Evolutionary conservation across 768 basidiomycete genomes (phyloP).

Genomic region (Xanthoconium stramineum): DNA sequence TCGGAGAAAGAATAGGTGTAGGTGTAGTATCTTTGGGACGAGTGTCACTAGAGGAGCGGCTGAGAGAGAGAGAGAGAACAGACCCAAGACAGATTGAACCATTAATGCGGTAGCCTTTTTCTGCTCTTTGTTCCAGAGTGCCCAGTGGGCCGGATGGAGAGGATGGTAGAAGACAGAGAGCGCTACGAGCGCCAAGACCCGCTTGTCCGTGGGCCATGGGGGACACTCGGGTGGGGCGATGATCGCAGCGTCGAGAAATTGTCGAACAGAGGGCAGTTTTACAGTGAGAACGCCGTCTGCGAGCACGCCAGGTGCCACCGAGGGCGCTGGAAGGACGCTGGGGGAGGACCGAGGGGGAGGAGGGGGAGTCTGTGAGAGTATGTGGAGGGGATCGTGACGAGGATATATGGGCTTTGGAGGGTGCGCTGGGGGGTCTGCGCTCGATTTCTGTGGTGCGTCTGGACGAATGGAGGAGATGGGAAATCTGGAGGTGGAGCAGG

Average conservation of each 20-base stretch:
- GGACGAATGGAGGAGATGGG: slow-evolving; percentile 39
- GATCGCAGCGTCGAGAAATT: slow-evolving; percentile 42
- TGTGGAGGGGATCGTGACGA: slow-evolving; percentile 32
- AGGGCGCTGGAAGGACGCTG: slow-evolving; percentile 15
- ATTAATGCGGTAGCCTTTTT: slow-evolving; percentile 47
- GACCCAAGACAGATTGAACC: slow-evolving; percentile 54
- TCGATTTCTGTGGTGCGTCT: slow-evolving; percentile 22
- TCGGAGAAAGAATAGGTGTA: slow-evolving; percentile 34
- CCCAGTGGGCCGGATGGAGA: slow-evolving; percentile 55
- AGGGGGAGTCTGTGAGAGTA: slow-evolving; percentile 23
- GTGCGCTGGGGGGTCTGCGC: slow-evolving; percentile 18
- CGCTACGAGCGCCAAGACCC: slow-evolving; percentile 56
- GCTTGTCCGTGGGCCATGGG: slow-evolving; percentile 36
- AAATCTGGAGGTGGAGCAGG: slow-evolving; percentile 26
- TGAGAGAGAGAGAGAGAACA: slow-evolving; percentile 24
- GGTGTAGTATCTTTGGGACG: slow-evolving; percentile 24
- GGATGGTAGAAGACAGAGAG: slow-evolving; percentile 56
- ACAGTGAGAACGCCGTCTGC: slow-evolving; percentile 43
- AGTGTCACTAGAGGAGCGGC: neutral
- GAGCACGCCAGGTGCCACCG: slow-evolving; percentile 36
- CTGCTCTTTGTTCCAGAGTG: slow-evolving; percentile 58
- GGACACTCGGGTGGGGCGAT: slow-evolving; percentile 41
- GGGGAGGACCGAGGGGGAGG: slow-evolving; percentile 23
- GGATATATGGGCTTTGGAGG: slow-evolving; percentile 28
- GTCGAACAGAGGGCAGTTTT: slow-evolving; percentile 46